Evolutionary conservation across 2,329 filamentous ascomycete species (phyloP), one percentile per base, ranked within the genome.

Genomic region (Teratosphaeria viscida): DNA sequence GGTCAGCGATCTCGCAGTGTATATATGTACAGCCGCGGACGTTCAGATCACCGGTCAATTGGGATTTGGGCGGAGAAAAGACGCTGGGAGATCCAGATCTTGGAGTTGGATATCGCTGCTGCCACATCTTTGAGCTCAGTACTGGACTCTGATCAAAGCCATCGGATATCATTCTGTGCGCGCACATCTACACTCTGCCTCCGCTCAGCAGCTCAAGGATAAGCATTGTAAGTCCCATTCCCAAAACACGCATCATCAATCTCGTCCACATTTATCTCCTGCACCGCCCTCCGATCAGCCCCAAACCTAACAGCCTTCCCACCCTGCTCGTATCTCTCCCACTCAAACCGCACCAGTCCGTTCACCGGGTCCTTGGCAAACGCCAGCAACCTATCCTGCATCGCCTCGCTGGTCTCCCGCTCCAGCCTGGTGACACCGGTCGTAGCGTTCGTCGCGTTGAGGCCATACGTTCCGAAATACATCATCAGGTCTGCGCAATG

Each of bases 351-450:
- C 12, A 62, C 63, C 60, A 72, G 57, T 5, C 65, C 62, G 14
- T 64, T 61, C 52, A 47, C 59, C 1, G 72, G 70, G 60, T 75
- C 70, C 27, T 65, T 61, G 0, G 70, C 69, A 63, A 76, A 76
- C 1, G 70, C 71, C 23, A 73, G 37, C 63, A 72, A 72, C 29
- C 67, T 68, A 52, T 75, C 73, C 59, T 75, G 71, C 71, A 75
- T 71, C 47, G 66, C 61, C 57, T 69, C 62, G 53, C 66, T 69
- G 5, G 73, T 69, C 56, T 66, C 56, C 1, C 61, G 56, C 37
- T 75, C 68, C 14, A 74, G 70, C 2, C 39, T 6, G 67, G 58
- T 75, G 73, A 55, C 72, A 75, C 29, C 26, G 34, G 32, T n/a
- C 37, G 37, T 43, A 12, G 37, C 37, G 16, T n/a, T n/a, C 12